These are phyloP conservation scores for Scheffersomyces lignicola DNA, from an alignment of 1,139 yeast species.

Conservation along the genomic window DNA sequence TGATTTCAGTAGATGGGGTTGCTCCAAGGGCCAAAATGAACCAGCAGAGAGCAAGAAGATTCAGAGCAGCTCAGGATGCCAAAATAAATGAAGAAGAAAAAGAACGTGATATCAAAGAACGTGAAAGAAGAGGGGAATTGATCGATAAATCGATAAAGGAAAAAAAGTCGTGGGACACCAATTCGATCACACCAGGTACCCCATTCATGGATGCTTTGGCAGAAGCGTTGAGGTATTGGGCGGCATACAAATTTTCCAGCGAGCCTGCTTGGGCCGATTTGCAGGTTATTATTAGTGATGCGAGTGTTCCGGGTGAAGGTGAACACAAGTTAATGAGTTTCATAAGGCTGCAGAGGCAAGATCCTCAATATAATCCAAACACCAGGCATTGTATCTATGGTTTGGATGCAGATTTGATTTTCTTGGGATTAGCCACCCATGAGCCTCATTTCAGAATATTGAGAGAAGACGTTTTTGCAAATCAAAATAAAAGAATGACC, in stretches of 20 bases:
- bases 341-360: slow-evolving; percentile 81
- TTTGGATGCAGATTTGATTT: slow-evolving; percentile 94
- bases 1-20: slow-evolving; percentile 98
- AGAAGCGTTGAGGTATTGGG: slow-evolving; percentile 80
- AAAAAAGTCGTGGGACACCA: slow-evolving; percentile 77
- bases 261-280: slow-evolving; percentile 92
- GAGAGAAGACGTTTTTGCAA: slow-evolving; percentile 94
- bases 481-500: slow-evolving; percentile 48
- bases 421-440: slow-evolving; percentile 92
- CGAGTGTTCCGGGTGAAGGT: slow-evolving; percentile 99
- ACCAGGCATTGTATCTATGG: slow-evolving; percentile 95
- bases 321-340: slow-evolving; percentile 97
- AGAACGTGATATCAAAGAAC: slow-evolving; percentile 50
- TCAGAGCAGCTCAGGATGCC: slow-evolving; percentile 93
- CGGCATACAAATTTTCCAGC: slow-evolving; percentile 77
- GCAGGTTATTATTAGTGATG: slow-evolving; percentile 87
- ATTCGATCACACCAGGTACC: slow-evolving; percentile 99
- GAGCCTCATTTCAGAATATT: slow-evolving; percentile 94
- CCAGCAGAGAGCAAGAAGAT: slow-evolving; percentile 94
- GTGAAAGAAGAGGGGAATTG: slow-evolving; percentile 59
- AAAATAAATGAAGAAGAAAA: slow-evolving; percentile 55
- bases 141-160: slow-evolving; percentile 65
- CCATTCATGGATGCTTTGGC: slow-evolving; percentile 95
- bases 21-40: slow-evolving; percentile 99
- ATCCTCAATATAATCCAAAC: slow-evolving; percentile 84